Evolutionary conservation across 768 basidiomycete genomes (phyloP).

Genomic region (Lentinula sp.): DNA sequence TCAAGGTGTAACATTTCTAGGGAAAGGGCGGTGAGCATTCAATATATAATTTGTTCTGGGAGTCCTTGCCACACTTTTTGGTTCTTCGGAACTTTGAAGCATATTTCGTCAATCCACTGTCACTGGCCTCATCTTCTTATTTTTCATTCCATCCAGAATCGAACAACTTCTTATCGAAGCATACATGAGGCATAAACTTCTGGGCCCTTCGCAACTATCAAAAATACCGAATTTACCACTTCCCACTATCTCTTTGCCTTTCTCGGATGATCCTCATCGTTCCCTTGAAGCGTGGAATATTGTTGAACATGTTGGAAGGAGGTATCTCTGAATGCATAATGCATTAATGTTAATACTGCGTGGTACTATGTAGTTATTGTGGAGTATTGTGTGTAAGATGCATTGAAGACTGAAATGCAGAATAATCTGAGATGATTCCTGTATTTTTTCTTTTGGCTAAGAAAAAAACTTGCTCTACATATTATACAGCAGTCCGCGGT

Average conservation of each 20-base stretch:
- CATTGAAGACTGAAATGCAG: too few species aligned
- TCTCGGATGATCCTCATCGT: background rate
- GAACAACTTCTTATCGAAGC: slow-evolving; percentile 1
- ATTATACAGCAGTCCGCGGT: too few species aligned
- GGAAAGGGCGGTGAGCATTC: slow-evolving; percentile 45
- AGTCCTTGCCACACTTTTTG: background rate
- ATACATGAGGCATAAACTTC: background rate
- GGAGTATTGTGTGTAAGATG: too few species aligned
- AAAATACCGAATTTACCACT: background rate
- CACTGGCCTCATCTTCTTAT: too few species aligned
- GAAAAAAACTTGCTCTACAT: too few species aligned
- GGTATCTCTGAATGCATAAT: background rate
- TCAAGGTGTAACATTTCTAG: slow-evolving; percentile 52
- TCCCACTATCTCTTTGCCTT: background rate
- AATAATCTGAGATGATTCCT: too few species aligned
- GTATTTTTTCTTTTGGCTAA: too few species aligned
- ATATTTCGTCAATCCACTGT: too few species aligned
- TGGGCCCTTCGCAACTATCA: background rate
- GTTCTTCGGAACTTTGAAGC: background rate
- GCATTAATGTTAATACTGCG: too few species aligned
- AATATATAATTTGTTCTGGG: background rate
- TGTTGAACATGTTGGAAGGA: slow-evolving; percentile 1
- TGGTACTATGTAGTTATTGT: too few species aligned
- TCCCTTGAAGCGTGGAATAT: background rate
- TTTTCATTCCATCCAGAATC: background rate